Percentiles rank a stretch among this genome's conserved stretches.
phyloP scores from a whole-genome alignment of 305 asterid genomes.

The Fraxinus xanthoxyloides region DNA sequence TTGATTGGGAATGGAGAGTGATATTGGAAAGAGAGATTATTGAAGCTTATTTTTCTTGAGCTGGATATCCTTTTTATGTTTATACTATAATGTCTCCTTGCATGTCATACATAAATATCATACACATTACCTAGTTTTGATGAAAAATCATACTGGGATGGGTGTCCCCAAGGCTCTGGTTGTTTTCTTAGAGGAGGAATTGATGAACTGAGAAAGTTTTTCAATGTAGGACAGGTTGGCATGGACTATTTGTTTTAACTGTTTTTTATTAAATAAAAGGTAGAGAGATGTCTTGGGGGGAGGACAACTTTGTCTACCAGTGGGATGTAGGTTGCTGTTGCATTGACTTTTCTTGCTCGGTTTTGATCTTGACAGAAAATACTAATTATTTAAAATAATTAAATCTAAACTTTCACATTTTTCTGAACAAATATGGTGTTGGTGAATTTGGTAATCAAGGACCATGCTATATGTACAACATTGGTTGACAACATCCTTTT shows the following conservation, averaged over 20 bases:
- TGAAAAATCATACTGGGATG: conserved; percentile 38
- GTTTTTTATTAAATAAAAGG: conserved; percentile 21
- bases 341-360: conserved; percentile 39
- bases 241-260: conserved; percentile 35
- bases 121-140: conserved; percentile 26
- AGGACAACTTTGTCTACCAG: conserved; percentile 49
- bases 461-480: too few relatives aligned
- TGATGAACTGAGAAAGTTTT: conserved; percentile 39
- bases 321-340: conserved; percentile 33
- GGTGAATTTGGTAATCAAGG: too few relatives aligned
- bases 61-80: too few relatives aligned
- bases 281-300: conserved; percentile 42
- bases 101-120: conserved; percentile 21
- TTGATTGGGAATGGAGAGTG: conserved; percentile 53
- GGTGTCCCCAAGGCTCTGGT: conserved; percentile 43
- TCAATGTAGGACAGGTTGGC: conserved; percentile 64
- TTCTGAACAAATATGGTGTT: too few relatives aligned
- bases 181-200: conserved; percentile 46
- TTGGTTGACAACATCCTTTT: too few relatives aligned
- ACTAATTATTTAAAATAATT: conserved; percentile 12
- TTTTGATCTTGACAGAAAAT: conserved; percentile 40
- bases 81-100: conserved; percentile 18
- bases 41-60: too few relatives aligned
- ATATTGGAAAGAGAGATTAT: conserved; percentile 36
- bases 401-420: background rate